Evolutionary conservation across 441 rosid genomes (phyloP).

Genomic region (Viola pubescens): DNA sequence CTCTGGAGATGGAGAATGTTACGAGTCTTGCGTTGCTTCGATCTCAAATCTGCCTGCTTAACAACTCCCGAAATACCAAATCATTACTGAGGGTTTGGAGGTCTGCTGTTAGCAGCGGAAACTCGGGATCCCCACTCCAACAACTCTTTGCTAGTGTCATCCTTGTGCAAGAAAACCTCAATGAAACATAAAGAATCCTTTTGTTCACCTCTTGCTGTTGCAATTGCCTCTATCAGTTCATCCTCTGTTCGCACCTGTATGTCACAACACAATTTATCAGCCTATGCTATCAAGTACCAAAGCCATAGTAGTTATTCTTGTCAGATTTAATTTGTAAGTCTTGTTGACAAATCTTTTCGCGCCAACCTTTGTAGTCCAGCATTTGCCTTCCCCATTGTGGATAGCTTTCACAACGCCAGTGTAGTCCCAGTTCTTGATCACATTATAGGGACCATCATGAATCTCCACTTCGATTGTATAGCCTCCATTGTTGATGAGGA

Average conservation of each 20-base stretch:
- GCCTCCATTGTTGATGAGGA: slow-evolving; percentile 68
- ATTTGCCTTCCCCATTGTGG: slow-evolving; percentile 65
- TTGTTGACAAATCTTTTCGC: neutral
- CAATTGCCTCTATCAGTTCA: slow-evolving; percentile 35
- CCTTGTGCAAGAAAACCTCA: slow-evolving; percentile 48
- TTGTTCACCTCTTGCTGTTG: slow-evolving; percentile 30
- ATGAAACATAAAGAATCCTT: slow-evolving; percentile 47
- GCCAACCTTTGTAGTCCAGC: slow-evolving; percentile 61
- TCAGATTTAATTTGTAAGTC: neutral
- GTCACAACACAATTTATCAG: slow-evolving; percentile 13
- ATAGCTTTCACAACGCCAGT: slow-evolving; percentile 53
- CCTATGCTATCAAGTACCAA: neutral
- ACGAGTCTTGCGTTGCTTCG: neutral
- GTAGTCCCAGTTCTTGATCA: slow-evolving; percentile 74
- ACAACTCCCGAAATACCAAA: neutral
- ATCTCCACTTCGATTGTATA: slow-evolving; percentile 73
- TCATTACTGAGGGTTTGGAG: slow-evolving; percentile 50
- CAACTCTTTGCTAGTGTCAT: slow-evolving; percentile 61
- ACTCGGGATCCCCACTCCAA: slow-evolving; percentile 68
- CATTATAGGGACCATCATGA: slow-evolving; percentile 75
- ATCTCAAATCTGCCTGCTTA: neutral
- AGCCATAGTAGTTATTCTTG: neutral
- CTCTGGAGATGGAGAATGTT: too few species aligned
- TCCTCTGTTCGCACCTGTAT: slow-evolving; percentile 42
- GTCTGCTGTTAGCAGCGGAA: slow-evolving; percentile 46